A percentile compares a stretch with the other conserved stretches of the same genome.
phyloP scores from a whole-genome alignment of 352 stramenopile genomes.

The Globisporangium polare region DNA sequence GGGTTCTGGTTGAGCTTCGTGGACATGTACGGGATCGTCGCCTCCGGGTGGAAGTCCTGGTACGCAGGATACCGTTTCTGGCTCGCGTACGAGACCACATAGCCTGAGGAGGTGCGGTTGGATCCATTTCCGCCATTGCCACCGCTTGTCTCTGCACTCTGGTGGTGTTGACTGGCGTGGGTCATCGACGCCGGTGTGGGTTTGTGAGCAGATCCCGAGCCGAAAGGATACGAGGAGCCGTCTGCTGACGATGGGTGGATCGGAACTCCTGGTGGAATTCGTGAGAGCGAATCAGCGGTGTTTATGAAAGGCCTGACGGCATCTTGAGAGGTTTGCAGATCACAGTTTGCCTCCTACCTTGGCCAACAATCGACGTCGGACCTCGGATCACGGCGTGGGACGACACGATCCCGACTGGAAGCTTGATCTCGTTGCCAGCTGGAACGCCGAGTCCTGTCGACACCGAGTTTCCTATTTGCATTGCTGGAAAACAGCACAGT shows the following conservation, averaged over 20 bases:
- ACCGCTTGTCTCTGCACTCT: slow-evolving; percentile 9
- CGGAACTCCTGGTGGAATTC: slow-evolving; percentile 19
- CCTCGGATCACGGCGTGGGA: slow-evolving; percentile 43
- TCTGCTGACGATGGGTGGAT: slow-evolving; percentile 45
- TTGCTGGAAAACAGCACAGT: background rate
- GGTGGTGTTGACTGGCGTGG: background rate
- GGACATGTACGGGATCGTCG: slow-evolving; percentile 32
- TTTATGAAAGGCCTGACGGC: slow-evolving; percentile 1
- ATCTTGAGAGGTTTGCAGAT: slow-evolving; percentile 8
- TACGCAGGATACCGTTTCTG: slow-evolving; percentile 43
- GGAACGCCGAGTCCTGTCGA: background rate
- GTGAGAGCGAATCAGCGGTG: background rate
- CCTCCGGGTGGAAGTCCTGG: slow-evolving; percentile 23
- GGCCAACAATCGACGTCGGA: slow-evolving; percentile 21
- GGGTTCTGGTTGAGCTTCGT: slow-evolving; percentile 29
- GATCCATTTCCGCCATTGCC: background rate
- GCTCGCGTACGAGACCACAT: slow-evolving; percentile 39
- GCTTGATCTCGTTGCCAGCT: slow-evolving; percentile 13
- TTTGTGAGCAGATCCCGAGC: slow-evolving; percentile 2
- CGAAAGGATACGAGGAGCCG: slow-evolving; percentile 1
- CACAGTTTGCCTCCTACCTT: slow-evolving; percentile 24
- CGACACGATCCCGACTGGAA: slow-evolving; percentile 39
- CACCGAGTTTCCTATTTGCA: slow-evolving; percentile 10
- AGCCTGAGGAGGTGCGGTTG: slow-evolving; percentile 31
- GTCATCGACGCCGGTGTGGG: slow-evolving; percentile 5